phyloP scores from a whole-genome alignment of 2,329 filamentous ascomycete species.

The Aspergillus ibericus region DNA sequence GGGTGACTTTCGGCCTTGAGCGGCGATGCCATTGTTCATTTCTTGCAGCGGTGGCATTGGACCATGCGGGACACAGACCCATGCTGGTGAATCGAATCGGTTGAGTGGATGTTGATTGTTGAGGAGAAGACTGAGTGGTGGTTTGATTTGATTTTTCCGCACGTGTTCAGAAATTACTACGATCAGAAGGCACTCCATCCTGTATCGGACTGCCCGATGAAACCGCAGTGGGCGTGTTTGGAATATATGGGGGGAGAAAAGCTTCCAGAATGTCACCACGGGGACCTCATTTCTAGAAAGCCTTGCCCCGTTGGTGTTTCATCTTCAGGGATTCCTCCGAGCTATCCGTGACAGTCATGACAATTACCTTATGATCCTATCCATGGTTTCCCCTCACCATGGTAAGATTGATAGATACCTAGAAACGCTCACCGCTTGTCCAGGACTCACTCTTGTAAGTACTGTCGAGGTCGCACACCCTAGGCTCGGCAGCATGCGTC shows the following conservation, averaged over 20 bases:
- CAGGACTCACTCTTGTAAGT: not conserved
- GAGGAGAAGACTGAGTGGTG: not conserved
- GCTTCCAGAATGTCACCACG: slow-evolving; percentile 1
- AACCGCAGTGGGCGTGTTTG: not conserved
- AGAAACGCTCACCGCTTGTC: slow-evolving; percentile 1
- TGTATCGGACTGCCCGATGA: not conserved
- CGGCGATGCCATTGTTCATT: not conserved
- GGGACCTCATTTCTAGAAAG: not conserved
- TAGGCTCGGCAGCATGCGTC: too few species aligned
- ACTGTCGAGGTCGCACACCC: too few species aligned
- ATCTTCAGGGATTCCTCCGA: not conserved
- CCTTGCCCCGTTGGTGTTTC: not conserved
- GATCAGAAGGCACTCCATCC: not conserved
- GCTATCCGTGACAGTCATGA: not conserved
- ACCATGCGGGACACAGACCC: not conserved
- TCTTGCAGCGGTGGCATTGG: not conserved
- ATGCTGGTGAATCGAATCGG: not conserved
- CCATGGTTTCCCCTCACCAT: not conserved
- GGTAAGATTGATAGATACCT: not conserved
- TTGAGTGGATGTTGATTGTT: not conserved
- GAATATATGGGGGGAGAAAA: not conserved
- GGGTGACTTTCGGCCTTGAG: not conserved
- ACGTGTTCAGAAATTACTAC: not conserved
- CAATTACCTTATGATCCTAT: not conserved
- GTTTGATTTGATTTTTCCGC: not conserved